phyloP scores from a whole-genome alignment of 306 rosid genomes.

The Betula pendula region DNA sequence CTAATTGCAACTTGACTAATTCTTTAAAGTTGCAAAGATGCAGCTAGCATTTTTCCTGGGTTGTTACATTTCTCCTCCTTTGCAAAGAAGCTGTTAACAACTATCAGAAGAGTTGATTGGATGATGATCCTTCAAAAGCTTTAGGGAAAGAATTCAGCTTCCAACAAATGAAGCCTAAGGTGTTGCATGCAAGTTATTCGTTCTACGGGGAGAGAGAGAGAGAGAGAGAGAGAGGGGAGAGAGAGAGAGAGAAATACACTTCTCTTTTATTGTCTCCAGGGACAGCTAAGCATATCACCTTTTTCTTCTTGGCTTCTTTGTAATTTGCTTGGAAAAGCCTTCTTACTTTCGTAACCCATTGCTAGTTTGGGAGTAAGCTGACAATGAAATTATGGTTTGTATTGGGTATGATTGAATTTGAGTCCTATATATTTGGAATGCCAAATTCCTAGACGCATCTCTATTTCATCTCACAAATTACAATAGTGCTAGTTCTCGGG shows the following conservation, averaged over 20 bases:
- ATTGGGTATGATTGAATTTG: not conserved
- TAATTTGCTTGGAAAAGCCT: not conserved
- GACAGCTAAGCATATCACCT: no score
- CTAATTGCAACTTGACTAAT: no score
- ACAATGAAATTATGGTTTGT: not conserved
- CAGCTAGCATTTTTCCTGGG: no score
- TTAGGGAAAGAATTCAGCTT: not conserved
- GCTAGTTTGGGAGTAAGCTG: not conserved
- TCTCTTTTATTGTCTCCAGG: not conserved
- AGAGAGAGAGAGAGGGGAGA: no score
- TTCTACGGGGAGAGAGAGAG: no score
- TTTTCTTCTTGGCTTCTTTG: no score
- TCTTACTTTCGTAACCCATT: not conserved
- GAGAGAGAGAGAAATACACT: not conserved
- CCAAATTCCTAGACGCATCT: not conserved
- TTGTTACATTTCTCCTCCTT: not conserved
- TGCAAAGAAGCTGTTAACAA: not conserved
- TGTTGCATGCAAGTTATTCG: not conserved
- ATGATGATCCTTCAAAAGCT: not conserved
- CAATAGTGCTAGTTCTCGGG: not conserved
- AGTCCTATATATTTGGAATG: not conserved
- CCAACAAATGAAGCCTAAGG: not conserved
- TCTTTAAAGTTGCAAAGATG: no score
- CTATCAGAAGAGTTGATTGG: no score
- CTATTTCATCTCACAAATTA: not conserved